phyloP scores from a whole-genome alignment of 768 basidiomycete genomes.

The Pulveroboletus sp. region DNA sequence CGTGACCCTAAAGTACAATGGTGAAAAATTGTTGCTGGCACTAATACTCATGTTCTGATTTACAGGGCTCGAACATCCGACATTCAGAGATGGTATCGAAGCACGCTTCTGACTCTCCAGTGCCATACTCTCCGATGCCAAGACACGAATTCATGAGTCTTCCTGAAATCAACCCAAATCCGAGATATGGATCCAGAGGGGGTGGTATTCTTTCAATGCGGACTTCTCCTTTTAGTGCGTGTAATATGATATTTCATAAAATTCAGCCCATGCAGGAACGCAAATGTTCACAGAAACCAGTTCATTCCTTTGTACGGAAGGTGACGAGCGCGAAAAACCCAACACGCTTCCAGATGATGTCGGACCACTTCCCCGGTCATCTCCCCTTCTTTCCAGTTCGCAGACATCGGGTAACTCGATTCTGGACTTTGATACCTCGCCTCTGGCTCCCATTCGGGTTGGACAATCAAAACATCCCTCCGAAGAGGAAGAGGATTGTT shows the following conservation, averaged over 20 bases:
- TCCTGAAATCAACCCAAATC: not conserved
- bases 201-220: not conserved
- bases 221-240: not conserved
- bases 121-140: not conserved
- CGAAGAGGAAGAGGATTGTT: not conserved
- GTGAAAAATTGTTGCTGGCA: not conserved
- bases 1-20: slow-evolving; percentile 11
- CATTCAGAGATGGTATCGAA: not conserved
- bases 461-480: not conserved
- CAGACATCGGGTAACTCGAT: slow-evolving; percentile 12
- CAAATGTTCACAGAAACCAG: not conserved
- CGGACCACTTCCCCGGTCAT: slow-evolving; percentile 19
- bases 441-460: not conserved
- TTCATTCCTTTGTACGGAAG: not conserved
- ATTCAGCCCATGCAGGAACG: slow-evolving; percentile 3
- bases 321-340: not conserved
- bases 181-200: not conserved
- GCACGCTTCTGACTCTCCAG: not conserved
- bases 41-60: slow-evolving; percentile 3
- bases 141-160: not conserved
- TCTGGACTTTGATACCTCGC: slow-evolving; percentile 24
- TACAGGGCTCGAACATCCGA: slow-evolving; percentile 1
- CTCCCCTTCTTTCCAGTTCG: slow-evolving; percentile 17
- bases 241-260: not conserved
- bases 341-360: not conserved